Percentiles rank a stretch among this genome's conserved stretches.
These are phyloP conservation scores for Candida easanensis DNA, from an alignment of 805 yeast genomes.

Conservation along the genomic window DNA sequence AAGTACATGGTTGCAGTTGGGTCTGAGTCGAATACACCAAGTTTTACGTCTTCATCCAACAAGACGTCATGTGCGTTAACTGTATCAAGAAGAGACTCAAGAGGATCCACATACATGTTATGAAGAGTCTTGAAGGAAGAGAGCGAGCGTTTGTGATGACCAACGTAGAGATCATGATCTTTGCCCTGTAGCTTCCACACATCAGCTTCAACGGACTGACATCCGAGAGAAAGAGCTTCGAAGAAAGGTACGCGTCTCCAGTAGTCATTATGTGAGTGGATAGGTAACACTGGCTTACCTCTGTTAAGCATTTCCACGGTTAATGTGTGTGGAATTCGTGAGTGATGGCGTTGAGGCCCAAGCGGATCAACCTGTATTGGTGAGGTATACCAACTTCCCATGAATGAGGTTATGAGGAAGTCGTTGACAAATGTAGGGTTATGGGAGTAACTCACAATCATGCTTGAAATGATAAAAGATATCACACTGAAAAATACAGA, in stretches of 20 bases:
- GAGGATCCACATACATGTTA: constrained; percentile 50
- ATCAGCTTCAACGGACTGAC: constrained; percentile 64
- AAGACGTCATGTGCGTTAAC: constrained; percentile 33
- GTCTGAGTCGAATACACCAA: constrained; percentile 31
- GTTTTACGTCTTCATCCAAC: constrained; percentile 1
- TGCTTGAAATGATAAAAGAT: not conserved
- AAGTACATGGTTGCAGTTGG: constrained; percentile 53
- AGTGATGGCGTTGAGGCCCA: not conserved
- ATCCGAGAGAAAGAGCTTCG: constrained; percentile 53
- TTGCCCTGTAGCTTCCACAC: constrained; percentile 42
- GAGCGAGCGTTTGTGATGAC: constrained; percentile 53
- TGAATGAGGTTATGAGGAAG: constrained; percentile 2
- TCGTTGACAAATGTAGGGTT: constrained; percentile 12
- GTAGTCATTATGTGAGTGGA: constrained; percentile 72
- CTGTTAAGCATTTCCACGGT: constrained; percentile 10
- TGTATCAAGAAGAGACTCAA: constrained; percentile 43
- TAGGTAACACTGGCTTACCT: constrained; percentile 25
- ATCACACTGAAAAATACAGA: constrained; percentile 1
- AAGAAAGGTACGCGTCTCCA: constrained; percentile 57
- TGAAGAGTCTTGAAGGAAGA: constrained; percentile 42
- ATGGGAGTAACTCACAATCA: constrained; percentile 9
- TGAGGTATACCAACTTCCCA: constrained; percentile 2
- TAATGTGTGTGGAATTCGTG: not conserved
- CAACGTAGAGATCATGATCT: constrained; percentile 48
- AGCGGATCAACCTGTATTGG: not conserved